These are phyloP conservation scores for Barnettozyma hawaiiensis DNA, from an alignment of 1,139 yeast species.

Conservation along the genomic window DNA sequence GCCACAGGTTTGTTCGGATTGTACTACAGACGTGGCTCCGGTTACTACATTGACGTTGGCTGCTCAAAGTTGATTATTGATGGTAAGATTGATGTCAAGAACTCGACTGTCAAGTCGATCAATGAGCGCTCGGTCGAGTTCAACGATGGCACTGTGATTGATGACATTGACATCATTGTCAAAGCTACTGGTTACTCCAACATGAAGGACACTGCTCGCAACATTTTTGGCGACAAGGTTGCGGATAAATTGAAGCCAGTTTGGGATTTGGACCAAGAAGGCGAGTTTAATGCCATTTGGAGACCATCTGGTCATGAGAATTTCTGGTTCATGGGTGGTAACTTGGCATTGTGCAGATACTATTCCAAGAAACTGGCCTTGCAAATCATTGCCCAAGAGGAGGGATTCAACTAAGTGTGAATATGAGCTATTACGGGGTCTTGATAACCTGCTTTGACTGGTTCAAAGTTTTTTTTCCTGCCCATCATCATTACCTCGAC, in stretches of 20 bases:
- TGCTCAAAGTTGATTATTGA: conserved; percentile 35
- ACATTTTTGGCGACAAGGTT: conserved; percentile 33
- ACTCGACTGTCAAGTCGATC: conserved; percentile 33
- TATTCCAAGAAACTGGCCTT: conserved; percentile 34
- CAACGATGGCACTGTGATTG: conserved; percentile 34
- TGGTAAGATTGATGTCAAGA: conserved; percentile 34
- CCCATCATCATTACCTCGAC: too few species aligned
- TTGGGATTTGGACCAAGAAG: conserved; percentile 36
- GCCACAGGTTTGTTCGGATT: conserved; percentile 39
- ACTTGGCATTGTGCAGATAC: conserved; percentile 43
- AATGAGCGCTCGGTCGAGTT: conserved; percentile 35
- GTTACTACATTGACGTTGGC: conserved; percentile 43
- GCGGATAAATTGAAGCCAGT: conserved; percentile 32
- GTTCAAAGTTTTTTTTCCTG: background rate
- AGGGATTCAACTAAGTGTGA: conserved; percentile 16
- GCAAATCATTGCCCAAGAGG: conserved; percentile 30
- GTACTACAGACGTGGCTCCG: conserved; percentile 39
- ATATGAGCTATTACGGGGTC: too few species aligned
- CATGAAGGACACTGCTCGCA: conserved; percentile 37
- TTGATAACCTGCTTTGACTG: background rate
- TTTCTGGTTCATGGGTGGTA: conserved; percentile 44
- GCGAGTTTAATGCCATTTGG: conserved; percentile 35
- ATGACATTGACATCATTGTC: conserved; percentile 35
- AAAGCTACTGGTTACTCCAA: conserved; percentile 42
- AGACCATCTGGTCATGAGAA: conserved; percentile 34